Conservation (phyloP, 2,329 filamentous ascomycete species). For the Trichoderma oligosporum region DNA sequence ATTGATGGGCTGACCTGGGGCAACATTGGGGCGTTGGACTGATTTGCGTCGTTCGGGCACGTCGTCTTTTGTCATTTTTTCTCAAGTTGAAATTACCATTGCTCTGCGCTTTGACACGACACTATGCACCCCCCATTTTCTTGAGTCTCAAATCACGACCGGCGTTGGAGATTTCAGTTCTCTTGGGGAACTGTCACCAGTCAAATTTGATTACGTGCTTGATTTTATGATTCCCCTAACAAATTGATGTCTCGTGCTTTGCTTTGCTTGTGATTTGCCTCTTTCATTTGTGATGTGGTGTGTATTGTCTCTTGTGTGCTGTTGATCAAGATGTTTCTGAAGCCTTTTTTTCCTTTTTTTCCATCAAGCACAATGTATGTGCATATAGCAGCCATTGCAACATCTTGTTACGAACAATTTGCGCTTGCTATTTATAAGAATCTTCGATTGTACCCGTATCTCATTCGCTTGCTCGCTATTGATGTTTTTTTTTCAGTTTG, state of each 20-base stretch:
- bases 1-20: constrained; percentile 25
- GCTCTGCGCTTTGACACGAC: constrained; percentile 31
- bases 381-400: no score
- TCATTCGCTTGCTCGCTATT: no score
- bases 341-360: no score
- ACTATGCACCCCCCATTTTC: constrained; percentile 30
- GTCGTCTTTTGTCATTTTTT: constrained; percentile 24
- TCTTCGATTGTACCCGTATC: no score
- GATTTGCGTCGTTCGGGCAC: constrained; percentile 25
- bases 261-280: constrained; percentile 17
- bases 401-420: no score
- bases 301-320: neutral
- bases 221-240: constrained; percentile 18
- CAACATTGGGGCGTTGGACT: constrained; percentile 31
- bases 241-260: constrained; percentile 17
- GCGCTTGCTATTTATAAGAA: no score
- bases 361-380: no score
- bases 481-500: neutral
- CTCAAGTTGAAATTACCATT: constrained; percentile 29
- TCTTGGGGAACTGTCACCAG: constrained; percentile 37
- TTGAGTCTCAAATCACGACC: constrained; percentile 36
- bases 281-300: constrained; percentile 9
- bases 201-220: constrained; percentile 30
- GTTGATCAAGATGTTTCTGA: no score
- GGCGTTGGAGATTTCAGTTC: constrained; percentile 41